Base-by-base conservation (phyloP, 1,284 basidiomycete species). In the Stygiomarasmius scandens region DNA sequence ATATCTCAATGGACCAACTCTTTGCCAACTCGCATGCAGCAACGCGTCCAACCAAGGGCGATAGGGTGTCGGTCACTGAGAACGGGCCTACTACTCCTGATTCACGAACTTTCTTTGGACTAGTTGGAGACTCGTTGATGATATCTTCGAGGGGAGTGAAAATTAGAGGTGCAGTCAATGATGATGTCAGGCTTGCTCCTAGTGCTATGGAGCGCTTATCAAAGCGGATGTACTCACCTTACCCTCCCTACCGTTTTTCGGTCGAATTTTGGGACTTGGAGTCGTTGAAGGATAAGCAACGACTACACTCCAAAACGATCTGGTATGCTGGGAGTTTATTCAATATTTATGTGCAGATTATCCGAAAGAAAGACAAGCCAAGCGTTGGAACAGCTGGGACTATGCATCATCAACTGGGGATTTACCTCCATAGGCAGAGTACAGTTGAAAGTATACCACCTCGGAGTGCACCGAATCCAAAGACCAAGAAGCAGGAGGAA, bases 251-350 rank as follows among this genome's bases (percentile, higher is more conserved):
- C 71, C 82, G 92, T 24, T 92, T 96, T 67, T 85, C 86, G 4
- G 92, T 94, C 49, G 95, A 97, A 72, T 96, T 96, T 70, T 96
- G 92, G 87, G 90, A 92, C 63, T 81, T 95, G 24, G 90, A 92
- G 63, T 76, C 81, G 49, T 79, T 97, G 47, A 88, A 86, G 57
- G 94, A 96, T 70, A 96, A 95, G 73, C 86, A 87, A 56, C 80
- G 93, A 62, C 78, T 90, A 54, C 81, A 90, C 64, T 90, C 86
- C 4, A 86, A 86, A 53, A 92, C 89, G 2, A 77, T 93, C 36
- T 93, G 90, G 85, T 89, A 90, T 66, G 89, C 86, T 4, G 90
- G 90, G 38, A 92, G 83, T 65, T 71, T 90, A 64, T 93, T 86
- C 74, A 94, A 95, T 63, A 85, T 95, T 4, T 97, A 96, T 67